Evolutionary conservation across 495 filamentous ascomycete species (phyloP).

Genomic region (Xylaria curta): DNA sequence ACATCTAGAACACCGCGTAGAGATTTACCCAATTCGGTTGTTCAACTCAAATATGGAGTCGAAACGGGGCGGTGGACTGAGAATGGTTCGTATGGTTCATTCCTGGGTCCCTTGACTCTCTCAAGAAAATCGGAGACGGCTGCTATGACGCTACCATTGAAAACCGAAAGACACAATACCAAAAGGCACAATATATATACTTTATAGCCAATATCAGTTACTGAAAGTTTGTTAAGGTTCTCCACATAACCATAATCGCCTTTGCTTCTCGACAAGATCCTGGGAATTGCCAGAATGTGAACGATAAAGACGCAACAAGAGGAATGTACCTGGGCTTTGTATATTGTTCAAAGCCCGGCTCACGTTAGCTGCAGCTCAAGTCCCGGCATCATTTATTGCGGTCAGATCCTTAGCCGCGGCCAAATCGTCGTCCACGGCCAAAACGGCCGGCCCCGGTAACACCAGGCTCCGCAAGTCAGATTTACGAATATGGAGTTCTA

Average conservation of each 20-base stretch:
- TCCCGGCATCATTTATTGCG: background rate
- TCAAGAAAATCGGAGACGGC: too few species aligned
- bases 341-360: background rate
- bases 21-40: background rate
- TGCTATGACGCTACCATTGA: too few species aligned
- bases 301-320: background rate
- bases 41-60: background rate
- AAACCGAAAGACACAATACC: too few species aligned
- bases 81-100: background rate
- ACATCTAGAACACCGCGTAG: background rate
- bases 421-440: background rate
- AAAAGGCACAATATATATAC: background rate
- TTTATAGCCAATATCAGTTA: background rate
- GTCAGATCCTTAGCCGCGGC: background rate
- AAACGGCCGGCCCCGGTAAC: background rate
- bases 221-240: background rate
- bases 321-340: background rate
- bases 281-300: background rate
- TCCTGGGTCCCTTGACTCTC: background rate
- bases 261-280: background rate
- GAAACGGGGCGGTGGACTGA: background rate
- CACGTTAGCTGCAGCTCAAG: background rate
- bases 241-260: background rate
- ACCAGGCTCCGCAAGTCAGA: background rate
- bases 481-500: background rate